Evolutionary conservation across 2,329 filamentous ascomycete species (phyloP), one percentile per base, ranked within the genome.

Genomic region (Alternaria ventricosa): DNA sequence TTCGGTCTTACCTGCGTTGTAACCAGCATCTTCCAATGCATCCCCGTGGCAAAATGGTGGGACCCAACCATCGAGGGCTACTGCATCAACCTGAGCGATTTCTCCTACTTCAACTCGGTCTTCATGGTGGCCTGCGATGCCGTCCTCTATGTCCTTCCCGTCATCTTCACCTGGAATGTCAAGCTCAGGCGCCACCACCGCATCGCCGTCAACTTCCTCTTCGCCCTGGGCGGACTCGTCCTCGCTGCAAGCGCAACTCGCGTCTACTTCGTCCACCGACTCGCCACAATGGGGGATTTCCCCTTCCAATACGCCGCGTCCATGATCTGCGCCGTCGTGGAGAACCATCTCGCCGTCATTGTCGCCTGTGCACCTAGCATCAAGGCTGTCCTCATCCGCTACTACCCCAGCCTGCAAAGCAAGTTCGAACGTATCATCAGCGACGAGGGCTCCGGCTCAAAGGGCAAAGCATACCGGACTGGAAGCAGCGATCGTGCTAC

Each of bases 101-200:
- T 82, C 65, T 79, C 79, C 64, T 73, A 79, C 61, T 75, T 77
- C 59, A 79, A 79, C 23, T 65, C 70, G 3, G 73, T 75, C 54
- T 78, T 82, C 63, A 82, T 81, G 67, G 73, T 82, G 10, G 67
- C 73, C 25, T 81, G 76, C 22, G 80, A 82, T 55, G 20, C 78
- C 8, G 70, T 81, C 13, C 72, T 82, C 13, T 79, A 82, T 59
- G 66, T 72, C 23, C 75, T 82, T 67, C 80, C 81, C 0, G 72
- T 82, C 9, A 65, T 79, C 3, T 80, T 80, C 53, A 78, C 80
- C 5, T 76, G 78, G 73, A 71, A 76, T 9, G 67, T 82, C 6
- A 73, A 78, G 33, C 64, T 80, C 3, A 68, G 73, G 9, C 64
- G 71, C 33, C 57, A 70, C 9, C 77, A 80, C 51, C 71, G 75